Percentiles rank a stretch among this genome's conserved stretches.
These are phyloP conservation scores for Lasiosphaeria ovina DNA, from an alignment of 495 filamentous ascomycete species.

Conservation along the genomic window DNA sequence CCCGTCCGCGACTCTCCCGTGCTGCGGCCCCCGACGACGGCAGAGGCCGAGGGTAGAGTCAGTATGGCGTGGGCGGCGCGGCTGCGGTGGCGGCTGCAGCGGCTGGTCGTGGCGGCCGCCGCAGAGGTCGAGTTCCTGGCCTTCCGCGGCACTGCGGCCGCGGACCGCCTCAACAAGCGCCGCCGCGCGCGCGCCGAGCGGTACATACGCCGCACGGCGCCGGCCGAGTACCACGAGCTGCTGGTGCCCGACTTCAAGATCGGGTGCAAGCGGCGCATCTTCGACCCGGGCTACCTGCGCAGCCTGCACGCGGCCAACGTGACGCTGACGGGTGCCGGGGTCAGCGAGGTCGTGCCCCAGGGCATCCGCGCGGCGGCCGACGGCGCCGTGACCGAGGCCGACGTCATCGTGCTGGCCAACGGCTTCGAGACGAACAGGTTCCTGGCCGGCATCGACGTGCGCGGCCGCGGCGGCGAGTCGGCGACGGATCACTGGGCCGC, in stretches of 20 bases:
- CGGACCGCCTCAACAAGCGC: conserved; percentile 12
- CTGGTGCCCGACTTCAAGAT: conserved; percentile 43
- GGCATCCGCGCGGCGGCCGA: conserved; percentile 33
- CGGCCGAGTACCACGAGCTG: conserved; percentile 40
- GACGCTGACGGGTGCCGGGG: conserved; percentile 33
- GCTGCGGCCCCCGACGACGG: conserved; percentile 18
- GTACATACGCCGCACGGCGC: conserved; percentile 40
- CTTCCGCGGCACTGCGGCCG: conserved; percentile 25
- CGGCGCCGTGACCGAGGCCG: conserved; percentile 27
- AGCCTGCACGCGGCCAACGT: conserved; percentile 34
- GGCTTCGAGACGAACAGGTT: conserved; percentile 39
- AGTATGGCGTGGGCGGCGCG: not conserved
- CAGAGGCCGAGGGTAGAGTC: too few species aligned
- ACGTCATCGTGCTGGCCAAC: conserved; percentile 44
- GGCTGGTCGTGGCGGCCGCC: conserved; percentile 23
- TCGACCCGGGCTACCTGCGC: conserved; percentile 35
- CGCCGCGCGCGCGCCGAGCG: conserved; percentile 10
- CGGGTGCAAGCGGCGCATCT: conserved; percentile 47
- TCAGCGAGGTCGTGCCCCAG: conserved; percentile 33
- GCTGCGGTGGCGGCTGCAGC: conserved; percentile 12
- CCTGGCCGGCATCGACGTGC: conserved; percentile 34
- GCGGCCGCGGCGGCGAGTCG: conserved; percentile 30
- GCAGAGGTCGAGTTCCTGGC: conserved; percentile 17
- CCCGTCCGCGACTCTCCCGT: conserved; percentile 25
- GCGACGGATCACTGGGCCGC: conserved; percentile 40